These are phyloP conservation scores for Ustilaginoidea virens DNA, from an alignment of 2,329 filamentous ascomycete species.

Conservation along the genomic window DNA sequence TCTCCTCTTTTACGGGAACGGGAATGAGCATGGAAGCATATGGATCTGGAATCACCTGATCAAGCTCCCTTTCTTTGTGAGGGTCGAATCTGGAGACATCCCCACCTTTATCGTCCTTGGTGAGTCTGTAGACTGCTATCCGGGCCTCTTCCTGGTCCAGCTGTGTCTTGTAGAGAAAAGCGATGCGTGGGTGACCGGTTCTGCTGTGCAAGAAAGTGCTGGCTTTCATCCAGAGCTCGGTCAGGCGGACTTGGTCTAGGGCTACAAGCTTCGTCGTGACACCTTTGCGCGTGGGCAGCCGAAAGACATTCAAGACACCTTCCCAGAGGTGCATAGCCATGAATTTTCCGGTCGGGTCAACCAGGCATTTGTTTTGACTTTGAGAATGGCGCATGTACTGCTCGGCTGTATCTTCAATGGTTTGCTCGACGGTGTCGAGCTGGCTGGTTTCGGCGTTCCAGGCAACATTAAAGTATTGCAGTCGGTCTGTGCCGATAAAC, in stretches of 20 bases:
- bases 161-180: slow-evolving; percentile 40
- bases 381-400: slow-evolving; percentile 60
- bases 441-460: slow-evolving; percentile 51
- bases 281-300: slow-evolving; percentile 30
- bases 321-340: slow-evolving; percentile 46
- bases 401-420: slow-evolving; percentile 38
- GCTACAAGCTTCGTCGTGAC: slow-evolving; percentile 27
- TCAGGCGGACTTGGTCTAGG: slow-evolving; percentile 39
- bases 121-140: slow-evolving; percentile 43
- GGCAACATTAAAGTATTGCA: slow-evolving; percentile 76
- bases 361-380: slow-evolving; percentile 66
- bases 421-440: slow-evolving; percentile 35
- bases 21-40: slow-evolving; percentile 48
- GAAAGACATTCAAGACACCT: slow-evolving; percentile 39
- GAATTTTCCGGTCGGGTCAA: slow-evolving; percentile 60
- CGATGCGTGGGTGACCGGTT: slow-evolving; percentile 41
- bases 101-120: slow-evolving; percentile 40
- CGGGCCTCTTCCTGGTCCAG: slow-evolving; percentile 36
- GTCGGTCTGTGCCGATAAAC: slow-evolving; percentile 81
- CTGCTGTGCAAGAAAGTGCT: slow-evolving; percentile 42
- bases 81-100: slow-evolving; percentile 39
- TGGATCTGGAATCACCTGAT: slow-evolving; percentile 35
- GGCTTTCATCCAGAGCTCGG: slow-evolving; percentile 44
- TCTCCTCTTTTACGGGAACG: slow-evolving; percentile 40
- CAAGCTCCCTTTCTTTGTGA: slow-evolving; percentile 37